These are phyloP conservation scores for Macrolepiota dolichaula DNA, from an alignment of 768 basidiomycete genomes.

Conservation along the genomic window DNA sequence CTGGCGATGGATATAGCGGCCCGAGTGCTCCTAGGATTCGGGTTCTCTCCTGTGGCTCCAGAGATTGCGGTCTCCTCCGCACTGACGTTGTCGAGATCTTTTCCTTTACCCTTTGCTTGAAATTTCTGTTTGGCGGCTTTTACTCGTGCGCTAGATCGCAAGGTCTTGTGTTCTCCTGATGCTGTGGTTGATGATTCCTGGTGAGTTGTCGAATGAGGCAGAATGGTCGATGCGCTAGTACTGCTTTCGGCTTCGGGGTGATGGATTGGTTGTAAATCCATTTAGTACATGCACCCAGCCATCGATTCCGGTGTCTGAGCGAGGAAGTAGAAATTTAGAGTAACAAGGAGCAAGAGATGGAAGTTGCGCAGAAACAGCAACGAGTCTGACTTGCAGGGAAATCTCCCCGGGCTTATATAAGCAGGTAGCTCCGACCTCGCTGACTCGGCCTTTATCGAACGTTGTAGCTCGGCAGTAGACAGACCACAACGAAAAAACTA, in stretches of 20 bases:
- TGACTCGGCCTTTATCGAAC: conserved; percentile 7
- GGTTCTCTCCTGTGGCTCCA: conserved; percentile 28
- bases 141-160: conserved; percentile 74
- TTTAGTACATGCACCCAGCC: conserved; percentile 88
- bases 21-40: conserved; percentile 40
- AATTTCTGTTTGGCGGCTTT: conserved; percentile 73
- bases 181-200: conserved; percentile 40
- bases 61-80: conserved; percentile 27
- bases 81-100: conserved; percentile 46
- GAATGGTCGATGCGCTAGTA: conserved; percentile 53
- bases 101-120: conserved; percentile 51
- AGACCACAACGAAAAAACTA: neutral
- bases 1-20: conserved; percentile 33
- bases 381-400: conserved; percentile 28
- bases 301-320: conserved; percentile 59
- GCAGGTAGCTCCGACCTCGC: conserved; percentile 18
- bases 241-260: conserved; percentile 69
- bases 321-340: conserved; percentile 25
- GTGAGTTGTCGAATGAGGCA: conserved; percentile 34
- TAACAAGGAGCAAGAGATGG: conserved; percentile 27
- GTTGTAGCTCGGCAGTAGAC: neutral
- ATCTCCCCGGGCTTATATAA: conserved; percentile 44
- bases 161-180: conserved; percentile 40
- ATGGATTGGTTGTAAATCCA: conserved; percentile 81
- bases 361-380: conserved; percentile 22